Evolutionary conservation across 1,284 basidiomycete species (phyloP).

Genomic region (Puccinia triticina): DNA sequence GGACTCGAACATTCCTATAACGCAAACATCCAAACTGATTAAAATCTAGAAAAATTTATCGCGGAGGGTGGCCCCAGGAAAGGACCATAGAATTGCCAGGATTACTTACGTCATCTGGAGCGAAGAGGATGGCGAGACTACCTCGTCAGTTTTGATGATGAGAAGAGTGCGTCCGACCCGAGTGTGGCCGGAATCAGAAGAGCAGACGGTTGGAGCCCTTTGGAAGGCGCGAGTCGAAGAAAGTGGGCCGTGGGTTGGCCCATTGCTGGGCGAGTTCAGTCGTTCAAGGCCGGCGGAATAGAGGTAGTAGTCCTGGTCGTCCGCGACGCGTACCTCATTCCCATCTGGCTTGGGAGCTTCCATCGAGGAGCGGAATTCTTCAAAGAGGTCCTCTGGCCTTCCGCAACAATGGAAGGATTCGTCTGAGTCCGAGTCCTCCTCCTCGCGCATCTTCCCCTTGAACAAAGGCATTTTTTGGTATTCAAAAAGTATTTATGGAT

Average conservation of each 20-base stretch:
- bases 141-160: neutral
- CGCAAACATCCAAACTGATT: too few relatives aligned
- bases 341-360: neutral
- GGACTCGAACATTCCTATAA: neutral
- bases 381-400: conserved; percentile 8
- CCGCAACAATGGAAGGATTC: conserved; percentile 39
- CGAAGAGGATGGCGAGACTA: neutral
- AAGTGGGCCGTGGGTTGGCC: too few relatives aligned
- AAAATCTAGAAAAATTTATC: too few relatives aligned
- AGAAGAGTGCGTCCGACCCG: conserved; percentile 9
- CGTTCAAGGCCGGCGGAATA: conserved; percentile 14
- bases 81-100: neutral
- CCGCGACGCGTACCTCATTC: neutral
- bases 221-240: neutral
- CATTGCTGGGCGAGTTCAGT: neutral
- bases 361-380: neutral
- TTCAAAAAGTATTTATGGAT: too few relatives aligned
- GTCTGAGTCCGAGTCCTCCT: conserved; percentile 31
- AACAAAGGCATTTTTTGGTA: conserved; percentile 4
- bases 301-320: conserved; percentile 30
- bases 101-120: conserved; percentile 6
- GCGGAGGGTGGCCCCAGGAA: too few relatives aligned
- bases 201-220: neutral
- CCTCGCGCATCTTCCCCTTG: conserved; percentile 9
- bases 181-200: conserved; percentile 2